These are phyloP conservation scores for Colletotrichum viniferum DNA, from an alignment of 2,329 filamentous ascomycete genomes.

Conservation along the genomic window DNA sequence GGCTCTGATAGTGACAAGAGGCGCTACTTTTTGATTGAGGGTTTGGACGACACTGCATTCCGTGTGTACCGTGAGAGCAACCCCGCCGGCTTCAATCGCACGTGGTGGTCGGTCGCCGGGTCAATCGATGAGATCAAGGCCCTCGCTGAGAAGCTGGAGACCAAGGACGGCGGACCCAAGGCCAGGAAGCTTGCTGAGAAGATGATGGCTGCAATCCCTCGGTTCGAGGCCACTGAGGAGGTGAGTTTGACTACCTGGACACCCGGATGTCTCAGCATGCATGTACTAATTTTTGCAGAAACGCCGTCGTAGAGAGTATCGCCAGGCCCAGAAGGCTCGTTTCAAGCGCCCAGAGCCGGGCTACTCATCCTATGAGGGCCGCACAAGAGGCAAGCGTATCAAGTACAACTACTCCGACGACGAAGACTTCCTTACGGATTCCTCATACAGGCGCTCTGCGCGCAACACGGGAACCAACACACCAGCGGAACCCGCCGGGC, in stretches of 20 bases:
- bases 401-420: slow-evolving; percentile 96
- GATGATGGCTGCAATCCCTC: slow-evolving; percentile 79
- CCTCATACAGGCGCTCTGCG: slow-evolving; percentile 68
- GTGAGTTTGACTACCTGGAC: slow-evolving; percentile 44
- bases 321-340: slow-evolving; percentile 81
- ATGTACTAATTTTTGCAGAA: slow-evolving; percentile 61
- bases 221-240: slow-evolving; percentile 93
- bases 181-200: slow-evolving; percentile 78
- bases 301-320: slow-evolving; percentile 90
- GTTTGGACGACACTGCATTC: slow-evolving; percentile 91
- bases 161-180: slow-evolving; percentile 79
- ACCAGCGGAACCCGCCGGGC: slow-evolving; percentile 68
- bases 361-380: slow-evolving; percentile 93
- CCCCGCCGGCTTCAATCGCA: slow-evolving; percentile 73
- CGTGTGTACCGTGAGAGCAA: slow-evolving; percentile 94
- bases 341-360: slow-evolving; percentile 88
- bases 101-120: slow-evolving; percentile 93
- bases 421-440: slow-evolving; percentile 70
- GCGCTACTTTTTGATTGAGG: slow-evolving; percentile 92
- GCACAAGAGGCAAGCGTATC: slow-evolving; percentile 93
- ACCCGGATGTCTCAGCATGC: slow-evolving; percentile 1
- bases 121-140: slow-evolving; percentile 83
- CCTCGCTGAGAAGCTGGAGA: slow-evolving; percentile 77
- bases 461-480: slow-evolving; percentile 78
- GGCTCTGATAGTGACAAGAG: slow-evolving; percentile 88